Evolutionary conservation across 148 eudicot genomes (phyloP), one percentile per base, ranked within the genome.

Genomic region (Vaccinium corymbosum): DNA sequence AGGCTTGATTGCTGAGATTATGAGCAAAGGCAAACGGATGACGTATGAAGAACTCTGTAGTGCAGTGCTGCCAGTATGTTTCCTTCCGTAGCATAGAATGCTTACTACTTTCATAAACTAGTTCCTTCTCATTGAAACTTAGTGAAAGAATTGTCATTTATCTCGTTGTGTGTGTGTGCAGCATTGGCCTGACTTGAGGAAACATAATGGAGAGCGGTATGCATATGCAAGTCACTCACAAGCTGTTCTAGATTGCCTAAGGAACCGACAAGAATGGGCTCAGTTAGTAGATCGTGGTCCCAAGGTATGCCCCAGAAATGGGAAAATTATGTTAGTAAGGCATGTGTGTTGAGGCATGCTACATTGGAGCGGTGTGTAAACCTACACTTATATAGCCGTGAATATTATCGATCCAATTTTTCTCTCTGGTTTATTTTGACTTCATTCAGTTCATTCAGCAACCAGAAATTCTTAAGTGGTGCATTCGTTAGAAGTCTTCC

Each of bases 161-260:
- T 57, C 73, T 79, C 27, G 22, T 11, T 64, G 32, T 62, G 70
- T n/a, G 1, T 12, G 73, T 68, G 73, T 29, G 85, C 90, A 97
- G 99, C 99, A 97, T 71, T 97, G 99, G 99, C 93, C 91, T 51
- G 88, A 94, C 89, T 86, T 97, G 92, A 89, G 99, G 90, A 97
- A 97, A 91, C 99, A 97, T 87, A 97, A 97, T 89, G 99, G 99
- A 78, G 98, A 97, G 88, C 91, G 92, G 75, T 97, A 96, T 87
- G 99, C 99, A 61, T 96, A 96, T 88, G 89, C 99, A 49, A 94
- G 95, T 88, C 99, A 91, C 86, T 91, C 94, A 25, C 98, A 96
- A 85, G 99, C 97, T 86, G 98, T 96, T 81, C 98, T 96, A 85
- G 99, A 96, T 90, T 96, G 99, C 86, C 87, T 96, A 86, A 93